phyloP scores from a whole-genome alignment of 2,329 filamentous ascomycete species.

The Aspergillus proliferans region DNA sequence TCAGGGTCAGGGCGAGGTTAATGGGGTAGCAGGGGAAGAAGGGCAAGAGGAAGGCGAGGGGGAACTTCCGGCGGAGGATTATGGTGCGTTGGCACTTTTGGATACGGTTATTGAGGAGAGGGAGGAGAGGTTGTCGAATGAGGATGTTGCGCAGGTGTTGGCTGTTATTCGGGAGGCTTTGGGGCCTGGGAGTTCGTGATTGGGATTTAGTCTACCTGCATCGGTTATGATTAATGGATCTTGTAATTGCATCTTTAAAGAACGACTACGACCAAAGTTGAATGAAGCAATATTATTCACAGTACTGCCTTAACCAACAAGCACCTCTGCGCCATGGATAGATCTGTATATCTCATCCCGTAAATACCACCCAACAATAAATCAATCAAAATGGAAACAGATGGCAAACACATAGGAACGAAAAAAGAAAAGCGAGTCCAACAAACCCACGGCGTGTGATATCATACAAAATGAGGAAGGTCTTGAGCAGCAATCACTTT shows the following conservation, averaged over 20 bases:
- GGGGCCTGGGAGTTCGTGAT: slow-evolving; percentile 4
- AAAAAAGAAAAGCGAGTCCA: slow-evolving; percentile 16
- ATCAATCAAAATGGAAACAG: slow-evolving; percentile 10
- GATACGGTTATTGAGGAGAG: slow-evolving; percentile 39
- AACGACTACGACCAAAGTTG: neutral
- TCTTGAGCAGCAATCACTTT: neutral
- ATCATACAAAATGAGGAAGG: slow-evolving; percentile 35
- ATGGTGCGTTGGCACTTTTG: slow-evolving; percentile 31
- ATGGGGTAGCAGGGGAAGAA: slow-evolving; percentile 3
- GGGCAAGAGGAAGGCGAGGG: slow-evolving; percentile 11
- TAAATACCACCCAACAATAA: slow-evolving; percentile 31
- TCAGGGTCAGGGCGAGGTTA: slow-evolving; percentile 2
- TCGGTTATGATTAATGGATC: too few relatives aligned
- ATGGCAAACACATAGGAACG: slow-evolving; percentile 14
- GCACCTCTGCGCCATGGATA: slow-evolving; percentile 27
- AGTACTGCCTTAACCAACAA: slow-evolving; percentile 20
- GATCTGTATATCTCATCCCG: slow-evolving; percentile 20
- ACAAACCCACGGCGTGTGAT: slow-evolving; percentile 30
- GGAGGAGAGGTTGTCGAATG: slow-evolving; percentile 34
- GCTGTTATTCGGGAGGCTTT: slow-evolving; percentile 31
- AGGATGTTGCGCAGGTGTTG: slow-evolving; percentile 31
- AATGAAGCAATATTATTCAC: slow-evolving; percentile 16
- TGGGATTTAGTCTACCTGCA: too few relatives aligned
- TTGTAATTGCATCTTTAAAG: too few relatives aligned
- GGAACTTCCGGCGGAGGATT: slow-evolving; percentile 26